These are phyloP conservation scores for Eucalyptus sp. DNA, from an alignment of 345 rosid species.

Conservation along the genomic window DNA sequence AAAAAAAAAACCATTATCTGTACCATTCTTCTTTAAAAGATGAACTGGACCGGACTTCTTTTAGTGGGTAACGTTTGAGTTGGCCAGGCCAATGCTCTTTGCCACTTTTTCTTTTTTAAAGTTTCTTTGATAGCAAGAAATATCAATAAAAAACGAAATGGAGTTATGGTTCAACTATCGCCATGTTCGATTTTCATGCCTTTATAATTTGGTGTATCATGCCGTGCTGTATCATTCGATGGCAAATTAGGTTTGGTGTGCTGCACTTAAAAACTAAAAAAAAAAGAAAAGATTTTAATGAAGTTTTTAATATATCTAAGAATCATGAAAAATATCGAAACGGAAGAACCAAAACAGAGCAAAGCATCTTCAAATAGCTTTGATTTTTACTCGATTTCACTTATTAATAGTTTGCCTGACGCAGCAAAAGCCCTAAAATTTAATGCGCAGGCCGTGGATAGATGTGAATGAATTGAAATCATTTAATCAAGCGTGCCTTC, in stretches of 20 bases:
- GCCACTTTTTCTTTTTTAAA: not conserved
- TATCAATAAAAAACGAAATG: too few relatives aligned
- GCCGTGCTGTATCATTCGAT: rapidly evolving
- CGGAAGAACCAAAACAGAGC: not conserved
- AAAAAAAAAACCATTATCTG: not conserved
- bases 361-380: not conserved
- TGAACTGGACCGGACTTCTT: not conserved
- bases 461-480: not conserved
- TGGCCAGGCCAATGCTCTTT: not conserved
- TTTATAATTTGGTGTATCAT: too few relatives aligned
- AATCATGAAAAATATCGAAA: not conserved
- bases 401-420: not conserved
- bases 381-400: not conserved
- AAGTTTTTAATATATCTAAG: rapidly evolving
- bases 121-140: not conserved
- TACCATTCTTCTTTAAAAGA: not conserved
- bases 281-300: too few relatives aligned
- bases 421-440: not conserved
- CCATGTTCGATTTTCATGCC: not conserved
- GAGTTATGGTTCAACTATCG: not conserved
- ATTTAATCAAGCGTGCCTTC: too few relatives aligned
- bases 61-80: not conserved
- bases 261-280: not conserved
- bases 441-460: not conserved
- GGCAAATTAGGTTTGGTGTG: too few relatives aligned